A percentile compares a stretch with the other conserved stretches of the same genome.
Evolutionary conservation across 495 filamentous ascomycete species (phyloP).

Genomic region (Penicillium lividum): DNA sequence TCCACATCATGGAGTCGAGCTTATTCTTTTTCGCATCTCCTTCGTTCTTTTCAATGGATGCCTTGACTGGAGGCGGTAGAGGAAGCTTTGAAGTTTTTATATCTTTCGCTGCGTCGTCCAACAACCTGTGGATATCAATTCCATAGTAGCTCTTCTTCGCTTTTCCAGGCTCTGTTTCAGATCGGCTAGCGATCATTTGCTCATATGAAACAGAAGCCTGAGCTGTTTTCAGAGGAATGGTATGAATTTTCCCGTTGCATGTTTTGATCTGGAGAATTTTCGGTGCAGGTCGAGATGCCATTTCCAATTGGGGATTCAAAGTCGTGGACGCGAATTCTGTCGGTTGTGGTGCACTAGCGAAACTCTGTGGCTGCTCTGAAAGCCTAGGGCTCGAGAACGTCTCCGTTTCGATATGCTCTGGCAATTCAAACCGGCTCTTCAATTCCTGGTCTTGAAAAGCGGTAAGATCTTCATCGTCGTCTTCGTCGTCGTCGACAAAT

Average conservation of each 20-base stretch:
- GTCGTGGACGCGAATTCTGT: slow-evolving; percentile 6
- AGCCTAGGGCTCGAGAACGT: slow-evolving; percentile 8
- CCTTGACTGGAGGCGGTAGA: slow-evolving; percentile 24
- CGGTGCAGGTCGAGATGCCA: slow-evolving; percentile 18
- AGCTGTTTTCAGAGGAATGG: slow-evolving; percentile 53
- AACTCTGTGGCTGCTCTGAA: slow-evolving; percentile 10
- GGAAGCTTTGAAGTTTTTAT: slow-evolving; percentile 33
- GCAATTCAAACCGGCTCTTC: slow-evolving; percentile 40
- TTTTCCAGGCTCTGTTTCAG: slow-evolving; percentile 63
- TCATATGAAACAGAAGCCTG: slow-evolving; percentile 59
- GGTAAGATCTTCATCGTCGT: slow-evolving; percentile 41
- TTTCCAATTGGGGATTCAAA: slow-evolving; percentile 12
- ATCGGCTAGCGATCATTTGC: slow-evolving; percentile 67
- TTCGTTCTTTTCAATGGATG: slow-evolving; percentile 41
- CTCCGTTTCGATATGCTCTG: slow-evolving; percentile 30
- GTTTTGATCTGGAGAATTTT: slow-evolving; percentile 55
- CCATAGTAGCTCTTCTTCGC: slow-evolving; percentile 88
- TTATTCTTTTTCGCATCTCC: slow-evolving; percentile 35
- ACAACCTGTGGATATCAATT: slow-evolving; percentile 79
- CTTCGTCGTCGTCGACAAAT: slow-evolving; percentile 49
- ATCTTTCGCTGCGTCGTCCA: slow-evolving; percentile 66
- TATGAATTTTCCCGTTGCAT: slow-evolving; percentile 64
- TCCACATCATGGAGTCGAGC: slow-evolving; percentile 65
- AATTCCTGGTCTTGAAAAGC: slow-evolving; percentile 36
- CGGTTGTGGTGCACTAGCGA: not conserved